Conservation (phyloP, 176 grass and related monocot genomes). For the Zoysia japonica region DNA sequence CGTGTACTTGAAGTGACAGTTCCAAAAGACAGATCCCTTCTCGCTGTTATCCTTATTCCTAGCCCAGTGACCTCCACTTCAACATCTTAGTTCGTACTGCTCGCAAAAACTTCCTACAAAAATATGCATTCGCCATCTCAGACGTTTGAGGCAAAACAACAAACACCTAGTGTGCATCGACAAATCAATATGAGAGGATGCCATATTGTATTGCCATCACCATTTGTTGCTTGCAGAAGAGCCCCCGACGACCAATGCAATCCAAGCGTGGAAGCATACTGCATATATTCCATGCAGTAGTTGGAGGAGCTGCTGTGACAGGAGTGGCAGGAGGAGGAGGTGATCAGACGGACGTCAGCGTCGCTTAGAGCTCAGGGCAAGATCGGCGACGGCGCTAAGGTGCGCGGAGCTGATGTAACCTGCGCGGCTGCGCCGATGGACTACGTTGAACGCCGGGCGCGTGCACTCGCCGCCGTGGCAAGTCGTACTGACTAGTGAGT, state of each 20-base stretch:
- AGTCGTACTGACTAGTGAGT: not conserved
- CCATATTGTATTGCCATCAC: not conserved
- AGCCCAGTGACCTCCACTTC: not conserved
- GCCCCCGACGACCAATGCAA: not conserved
- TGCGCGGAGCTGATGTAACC: not conserved
- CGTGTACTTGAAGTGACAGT: not conserved
- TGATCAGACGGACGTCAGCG: not conserved
- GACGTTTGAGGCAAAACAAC: not conserved
- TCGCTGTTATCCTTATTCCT: not conserved
- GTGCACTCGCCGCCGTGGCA: too few relatives aligned
- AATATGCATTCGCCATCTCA: not conserved
- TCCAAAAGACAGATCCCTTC: not conserved
- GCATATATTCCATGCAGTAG: not conserved
- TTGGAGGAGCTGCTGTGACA: not conserved
- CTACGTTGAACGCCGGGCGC: too few relatives aligned
- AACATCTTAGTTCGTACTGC: not conserved
- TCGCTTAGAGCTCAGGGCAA: not conserved
- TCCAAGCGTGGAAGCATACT: not conserved
- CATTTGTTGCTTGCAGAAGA: not conserved
- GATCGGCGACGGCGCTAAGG: not conserved
- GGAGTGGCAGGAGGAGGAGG: not conserved
- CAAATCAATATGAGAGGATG: not conserved
- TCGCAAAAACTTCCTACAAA: not conserved
- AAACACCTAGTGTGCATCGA: not conserved
- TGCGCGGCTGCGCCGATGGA: not conserved